Evolutionary conservation across 305 asterid genomes (phyloP), one percentile per base, ranked within the genome.

Genomic region (Fraxinus baroniana): DNA sequence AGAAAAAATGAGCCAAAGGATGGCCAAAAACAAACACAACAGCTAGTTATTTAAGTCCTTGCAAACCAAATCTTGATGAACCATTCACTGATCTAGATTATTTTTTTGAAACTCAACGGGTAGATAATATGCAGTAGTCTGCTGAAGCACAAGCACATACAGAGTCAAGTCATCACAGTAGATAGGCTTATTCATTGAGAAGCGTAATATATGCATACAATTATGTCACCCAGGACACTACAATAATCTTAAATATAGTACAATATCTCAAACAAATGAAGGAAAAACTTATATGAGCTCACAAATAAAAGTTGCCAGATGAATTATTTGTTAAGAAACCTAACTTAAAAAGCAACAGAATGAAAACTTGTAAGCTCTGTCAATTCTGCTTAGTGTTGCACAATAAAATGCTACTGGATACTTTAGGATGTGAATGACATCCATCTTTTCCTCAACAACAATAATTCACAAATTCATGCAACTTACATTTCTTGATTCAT

Each of bases 1-100:
- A 83, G 70, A 80, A 78, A 33, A 83, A 74, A 78, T 78, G 60
- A 82, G 46, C 77, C 74, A 72, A 66, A 9, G 5, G 37, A 24
- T n/a, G 5, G 26, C 30, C n/a, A 66, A 35, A 22, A 62, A 22
- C 71, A 62, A 70, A 78, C 30, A 68, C n/a, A 60, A 36, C 22
- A 35, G 77, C 73, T 32, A 37, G 24, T 35, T 78, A 74, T 62
- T 71, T 24, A 28, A 52, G 73, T 52, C 57, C 35, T n/a, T 20
- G 37, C n/a, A 22, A 74, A 49, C 22, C 60, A 66, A 77, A 87
- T 55, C 71, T 68, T 52, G 77, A 32, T 44, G 82, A 79, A 62
- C 78, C 75, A 76, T 64, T 73, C n/a, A 77, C 37, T 77, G 68
- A 57, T 80, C 35, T 26, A 74, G 74, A 68, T 9, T 4, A 57